A percentile compares a stretch with the other conserved stretches of the same genome.
phyloP scores from a whole-genome alignment of 345 rosid genomes.

The Nasturtium officinale region DNA sequence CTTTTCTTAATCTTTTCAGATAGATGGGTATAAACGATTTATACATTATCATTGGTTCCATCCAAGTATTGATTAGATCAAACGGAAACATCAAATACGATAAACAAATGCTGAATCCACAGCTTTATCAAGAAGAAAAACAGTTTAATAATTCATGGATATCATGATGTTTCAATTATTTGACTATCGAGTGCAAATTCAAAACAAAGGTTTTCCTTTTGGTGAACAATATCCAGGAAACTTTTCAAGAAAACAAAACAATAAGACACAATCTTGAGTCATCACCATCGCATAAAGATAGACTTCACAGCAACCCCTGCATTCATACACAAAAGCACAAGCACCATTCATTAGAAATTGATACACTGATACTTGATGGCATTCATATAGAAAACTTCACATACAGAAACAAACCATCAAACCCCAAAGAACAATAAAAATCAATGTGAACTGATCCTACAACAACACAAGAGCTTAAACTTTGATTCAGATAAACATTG shows the following conservation, averaged over 20 bases:
- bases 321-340: slow-evolving; percentile 11
- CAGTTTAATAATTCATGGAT: slow-evolving; percentile 34
- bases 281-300: slow-evolving; percentile 35
- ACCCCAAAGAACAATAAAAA: not conserved
- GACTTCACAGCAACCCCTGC: slow-evolving; percentile 32
- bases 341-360: slow-evolving; percentile 7
- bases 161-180: slow-evolving; percentile 33
- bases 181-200: slow-evolving; percentile 23
- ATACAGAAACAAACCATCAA: not conserved
- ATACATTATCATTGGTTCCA: not conserved
- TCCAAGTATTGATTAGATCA: not conserved
- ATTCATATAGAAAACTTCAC: not conserved
- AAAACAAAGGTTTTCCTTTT: slow-evolving; percentile 25
- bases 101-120: slow-evolving; percentile 6
- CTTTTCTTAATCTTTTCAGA: not conserved
- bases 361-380: not conserved
- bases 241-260: slow-evolving; percentile 13
- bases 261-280: slow-evolving; percentile 36
- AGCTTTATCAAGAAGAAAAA: not conserved
- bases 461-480: not conserved
- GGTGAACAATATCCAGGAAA: slow-evolving; percentile 32
- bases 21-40: not conserved
- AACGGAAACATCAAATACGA: not conserved
- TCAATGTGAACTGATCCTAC: not conserved
- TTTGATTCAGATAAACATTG: not conserved